These are phyloP conservation scores for Lipomyces spencermartinsiae DNA, from an alignment of 805 yeast species.

Conservation along the genomic window DNA sequence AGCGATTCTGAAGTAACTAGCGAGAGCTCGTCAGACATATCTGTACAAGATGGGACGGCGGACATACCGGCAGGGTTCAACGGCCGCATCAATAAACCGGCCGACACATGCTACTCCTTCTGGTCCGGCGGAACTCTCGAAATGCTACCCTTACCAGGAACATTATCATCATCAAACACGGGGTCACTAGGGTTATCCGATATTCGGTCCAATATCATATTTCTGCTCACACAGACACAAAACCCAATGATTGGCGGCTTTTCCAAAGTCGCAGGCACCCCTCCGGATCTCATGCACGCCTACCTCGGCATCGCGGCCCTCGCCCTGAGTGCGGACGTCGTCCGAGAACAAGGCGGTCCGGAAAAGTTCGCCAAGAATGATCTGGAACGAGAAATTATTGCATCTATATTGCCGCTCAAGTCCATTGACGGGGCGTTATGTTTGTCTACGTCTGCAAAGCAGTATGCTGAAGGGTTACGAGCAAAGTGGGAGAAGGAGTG, in stretches of 20 bases:
- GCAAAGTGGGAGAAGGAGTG: conserved; percentile 17
- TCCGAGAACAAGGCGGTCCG: background rate
- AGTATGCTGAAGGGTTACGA: conserved; percentile 20
- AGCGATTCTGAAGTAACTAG: background rate
- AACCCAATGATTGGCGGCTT: conserved; percentile 37
- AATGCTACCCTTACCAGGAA: conserved; percentile 20
- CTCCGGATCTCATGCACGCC: conserved; percentile 40
- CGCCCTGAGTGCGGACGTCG: conserved; percentile 24
- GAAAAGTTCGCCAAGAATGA: background rate
- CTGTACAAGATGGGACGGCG: background rate
- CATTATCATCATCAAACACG: background rate
- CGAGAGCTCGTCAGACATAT: background rate
- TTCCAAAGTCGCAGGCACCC: conserved; percentile 32
- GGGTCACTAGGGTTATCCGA: conserved; percentile 11
- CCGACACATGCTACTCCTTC: conserved; percentile 98
- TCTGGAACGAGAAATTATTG: conserved; percentile 3
- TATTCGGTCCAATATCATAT: conserved; percentile 14
- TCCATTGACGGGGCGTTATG: conserved; percentile 31
- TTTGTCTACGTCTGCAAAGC: conserved; percentile 12
- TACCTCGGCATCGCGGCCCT: conserved; percentile 37
- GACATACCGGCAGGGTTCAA: conserved; percentile 50
- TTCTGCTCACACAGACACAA: conserved; percentile 30
- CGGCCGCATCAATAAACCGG: conserved; percentile 93
- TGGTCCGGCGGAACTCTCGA: conserved; percentile 65
- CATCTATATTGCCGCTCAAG: conserved; percentile 11